A percentile compares a stretch with the other conserved stretches of the same genome.
Evolutionary conservation across 768 basidiomycete genomes (phyloP).

Genomic region (Cystobasidium tubakii): DNA sequence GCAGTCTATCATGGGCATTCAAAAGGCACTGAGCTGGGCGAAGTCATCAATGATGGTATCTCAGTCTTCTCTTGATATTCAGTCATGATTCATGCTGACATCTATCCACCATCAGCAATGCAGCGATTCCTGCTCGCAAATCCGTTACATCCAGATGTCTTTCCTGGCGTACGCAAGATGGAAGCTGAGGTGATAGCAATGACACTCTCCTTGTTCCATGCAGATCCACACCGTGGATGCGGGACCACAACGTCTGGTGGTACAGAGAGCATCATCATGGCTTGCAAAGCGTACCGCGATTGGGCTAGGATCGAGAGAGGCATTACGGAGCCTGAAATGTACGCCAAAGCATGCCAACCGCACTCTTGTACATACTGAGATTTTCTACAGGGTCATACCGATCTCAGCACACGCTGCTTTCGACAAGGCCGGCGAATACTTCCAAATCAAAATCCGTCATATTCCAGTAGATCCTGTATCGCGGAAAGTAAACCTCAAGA

Average conservation of each 20-base stretch:
- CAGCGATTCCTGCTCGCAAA: conserved; percentile 36
- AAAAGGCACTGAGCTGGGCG: conserved; percentile 39
- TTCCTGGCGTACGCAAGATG: conserved; percentile 85
- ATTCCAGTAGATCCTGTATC: conserved; percentile 74
- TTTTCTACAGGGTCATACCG: conserved; percentile 63
- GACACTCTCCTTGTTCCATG: conserved; percentile 58
- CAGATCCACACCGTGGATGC: conserved; percentile 63
- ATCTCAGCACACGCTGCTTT: conserved; percentile 87
- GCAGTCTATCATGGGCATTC: conserved; percentile 63
- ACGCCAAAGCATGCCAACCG: background rate
- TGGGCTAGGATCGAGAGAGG: conserved; percentile 82
- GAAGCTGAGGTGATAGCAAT: conserved; percentile 63
- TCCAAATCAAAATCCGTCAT: conserved; percentile 79
- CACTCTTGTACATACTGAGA: background rate
- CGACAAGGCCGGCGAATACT: conserved; percentile 77
- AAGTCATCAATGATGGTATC: conserved; percentile 14
- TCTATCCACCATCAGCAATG: conserved; percentile 8
- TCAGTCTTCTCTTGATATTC: background rate
- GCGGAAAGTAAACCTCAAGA: conserved; percentile 69
- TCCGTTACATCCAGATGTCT: conserved; percentile 81
- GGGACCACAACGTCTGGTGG: conserved; percentile 92
- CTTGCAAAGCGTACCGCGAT: conserved; percentile 86
- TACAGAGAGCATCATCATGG: conserved; percentile 93
- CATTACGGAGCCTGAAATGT: conserved; percentile 90
- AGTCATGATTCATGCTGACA: background rate